phyloP scores from a whole-genome alignment of 2,329 filamentous ascomycete genomes.

The Phyllosticta paracitricarpa region DNA sequence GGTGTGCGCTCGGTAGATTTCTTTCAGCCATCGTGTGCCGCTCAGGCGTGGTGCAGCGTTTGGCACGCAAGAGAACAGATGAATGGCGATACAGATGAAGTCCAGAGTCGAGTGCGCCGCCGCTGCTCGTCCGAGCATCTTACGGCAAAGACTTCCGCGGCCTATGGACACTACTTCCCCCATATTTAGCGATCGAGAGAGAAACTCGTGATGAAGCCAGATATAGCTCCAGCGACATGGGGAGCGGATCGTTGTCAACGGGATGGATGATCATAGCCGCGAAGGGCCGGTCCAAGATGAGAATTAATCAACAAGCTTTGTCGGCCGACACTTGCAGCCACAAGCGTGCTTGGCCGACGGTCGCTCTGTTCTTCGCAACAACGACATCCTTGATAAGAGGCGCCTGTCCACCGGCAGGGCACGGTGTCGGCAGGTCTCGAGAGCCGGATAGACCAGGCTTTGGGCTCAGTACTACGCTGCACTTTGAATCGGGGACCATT shows the following conservation, averaged over 20 bases:
- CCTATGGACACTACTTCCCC: background rate
- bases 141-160: background rate
- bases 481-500: background rate
- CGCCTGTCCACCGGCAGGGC: background rate
- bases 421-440: background rate
- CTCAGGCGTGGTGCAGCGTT: background rate
- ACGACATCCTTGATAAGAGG: background rate
- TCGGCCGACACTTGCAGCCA: background rate
- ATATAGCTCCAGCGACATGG: background rate
- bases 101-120: background rate
- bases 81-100: background rate
- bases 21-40: background rate
- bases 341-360: background rate
- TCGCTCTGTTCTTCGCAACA: background rate
- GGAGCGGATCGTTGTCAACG: background rate
- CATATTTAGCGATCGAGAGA: background rate
- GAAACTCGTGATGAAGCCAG: background rate
- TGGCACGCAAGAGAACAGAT: background rate
- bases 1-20: background rate
- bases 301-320: background rate
- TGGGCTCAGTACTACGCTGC: background rate
- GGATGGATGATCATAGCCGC: background rate
- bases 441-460: background rate
- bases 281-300: background rate
- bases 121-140: background rate